phyloP scores from a whole-genome alignment of 2,329 filamentous ascomycete genomes.

The Fusarium agapanthi region DNA sequence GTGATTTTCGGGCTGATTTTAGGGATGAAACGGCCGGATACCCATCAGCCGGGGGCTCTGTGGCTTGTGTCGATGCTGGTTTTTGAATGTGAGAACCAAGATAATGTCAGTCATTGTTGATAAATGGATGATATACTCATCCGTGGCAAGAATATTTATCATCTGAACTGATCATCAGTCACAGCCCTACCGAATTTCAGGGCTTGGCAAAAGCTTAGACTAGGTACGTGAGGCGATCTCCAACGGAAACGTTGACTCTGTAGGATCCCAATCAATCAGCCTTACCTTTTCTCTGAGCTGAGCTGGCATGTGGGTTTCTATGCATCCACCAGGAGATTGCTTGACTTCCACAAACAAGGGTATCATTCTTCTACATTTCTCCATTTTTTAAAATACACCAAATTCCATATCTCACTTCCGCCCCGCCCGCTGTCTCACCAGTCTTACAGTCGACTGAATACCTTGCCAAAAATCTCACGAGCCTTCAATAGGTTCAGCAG shows the following conservation, averaged over 20 bases:
- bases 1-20: conserved; percentile 13
- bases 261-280: background rate
- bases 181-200: background rate
- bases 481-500: conserved; percentile 90
- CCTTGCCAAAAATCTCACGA: conserved; percentile 86
- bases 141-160: background rate
- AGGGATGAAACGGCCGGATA: background rate
- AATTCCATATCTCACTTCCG: conserved; percentile 1
- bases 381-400: conserved; percentile 1
- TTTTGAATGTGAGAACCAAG: background rate
- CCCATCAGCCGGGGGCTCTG: background rate
- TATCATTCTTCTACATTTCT: conserved; percentile 27
- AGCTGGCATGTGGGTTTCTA: background rate
- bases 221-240: background rate
- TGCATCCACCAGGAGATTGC: background rate
- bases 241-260: background rate
- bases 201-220: conserved; percentile 1
- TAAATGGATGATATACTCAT: background rate
- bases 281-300: background rate
- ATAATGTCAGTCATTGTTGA: background rate
- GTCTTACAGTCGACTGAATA: conserved; percentile 74
- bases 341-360: conserved; percentile 6
- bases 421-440: background rate
- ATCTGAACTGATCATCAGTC: background rate
- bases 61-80: background rate